Evolutionary conservation across 2,329 filamentous ascomycete species (phyloP).

Genomic region (Chrysoporthe cubensis): DNA sequence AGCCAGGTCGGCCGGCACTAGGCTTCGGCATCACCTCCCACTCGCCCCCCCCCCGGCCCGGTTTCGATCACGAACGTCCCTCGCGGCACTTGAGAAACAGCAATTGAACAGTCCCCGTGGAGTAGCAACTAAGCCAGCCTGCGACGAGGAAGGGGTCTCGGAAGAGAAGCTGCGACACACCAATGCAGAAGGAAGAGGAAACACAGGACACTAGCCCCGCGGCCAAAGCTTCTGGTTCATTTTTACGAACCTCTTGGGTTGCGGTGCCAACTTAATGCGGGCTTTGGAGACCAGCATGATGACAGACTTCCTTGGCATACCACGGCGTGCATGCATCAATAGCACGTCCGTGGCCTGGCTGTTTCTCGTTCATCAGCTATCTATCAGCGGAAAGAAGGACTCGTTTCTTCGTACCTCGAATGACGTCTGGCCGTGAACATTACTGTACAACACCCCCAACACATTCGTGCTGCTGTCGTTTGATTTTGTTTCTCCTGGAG

Average conservation of each 20-base stretch:
- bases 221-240: background rate
- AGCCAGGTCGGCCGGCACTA: conserved; percentile 60
- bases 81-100: background rate
- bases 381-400: background rate
- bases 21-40: background rate
- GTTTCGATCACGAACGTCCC: background rate
- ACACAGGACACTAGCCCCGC: background rate
- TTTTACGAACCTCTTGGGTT: too few relatives aligned
- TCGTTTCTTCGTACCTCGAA: background rate
- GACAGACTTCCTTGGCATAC: too few relatives aligned
- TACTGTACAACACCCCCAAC: conserved; percentile 14
- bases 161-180: background rate
- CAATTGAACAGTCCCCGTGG: background rate
- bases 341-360: too few relatives aligned
- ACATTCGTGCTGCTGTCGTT: conserved; percentile 12
- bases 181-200: background rate
- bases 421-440: background rate
- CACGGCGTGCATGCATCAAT: too few relatives aligned
- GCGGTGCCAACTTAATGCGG: too few relatives aligned
- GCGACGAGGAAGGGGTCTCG: background rate
- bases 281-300: too few relatives aligned
- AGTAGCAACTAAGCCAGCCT: background rate
- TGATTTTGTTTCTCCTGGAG: conserved; percentile 4
- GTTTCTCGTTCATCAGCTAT: background rate
- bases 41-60: background rate